Conservation (phyloP, 768 basidiomycete species). For the Russula sp. region DNA sequence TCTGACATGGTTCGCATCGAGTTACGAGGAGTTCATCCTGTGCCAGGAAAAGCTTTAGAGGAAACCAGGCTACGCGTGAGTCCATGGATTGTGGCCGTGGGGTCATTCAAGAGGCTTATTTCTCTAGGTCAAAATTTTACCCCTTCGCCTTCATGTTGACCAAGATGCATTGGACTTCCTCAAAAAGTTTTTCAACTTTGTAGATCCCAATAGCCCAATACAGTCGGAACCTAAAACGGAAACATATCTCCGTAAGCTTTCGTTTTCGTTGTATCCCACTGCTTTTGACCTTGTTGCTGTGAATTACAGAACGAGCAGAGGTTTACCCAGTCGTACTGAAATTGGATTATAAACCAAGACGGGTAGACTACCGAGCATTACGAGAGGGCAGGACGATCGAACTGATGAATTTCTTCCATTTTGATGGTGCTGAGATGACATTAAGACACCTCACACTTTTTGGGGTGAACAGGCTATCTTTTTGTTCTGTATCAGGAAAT, state of each 20-base stretch:
- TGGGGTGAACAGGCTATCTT: constrained; percentile 58
- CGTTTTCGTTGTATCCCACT: not conserved
- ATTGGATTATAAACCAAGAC: constrained; percentile 96
- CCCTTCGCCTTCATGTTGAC: constrained; percentile 90
- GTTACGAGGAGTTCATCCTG: constrained; percentile 69
- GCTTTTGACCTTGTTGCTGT: constrained; percentile 2
- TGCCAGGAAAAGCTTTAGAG: constrained; percentile 60
- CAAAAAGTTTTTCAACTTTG: constrained; percentile 94
- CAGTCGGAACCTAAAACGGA: constrained; percentile 46
- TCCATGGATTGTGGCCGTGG: constrained; percentile 22
- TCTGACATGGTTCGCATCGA: constrained; percentile 94
- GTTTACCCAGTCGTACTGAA: constrained; percentile 94
- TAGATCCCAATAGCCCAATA: constrained; percentile 50
- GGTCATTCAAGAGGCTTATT: constrained; percentile 11
- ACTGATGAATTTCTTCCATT: constrained; percentile 99
- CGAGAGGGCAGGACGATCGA: constrained; percentile 91
- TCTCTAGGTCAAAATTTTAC: constrained; percentile 79
- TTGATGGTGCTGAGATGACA: constrained; percentile 98
- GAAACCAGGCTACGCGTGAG: constrained; percentile 77
- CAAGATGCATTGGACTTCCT: constrained; percentile 98
- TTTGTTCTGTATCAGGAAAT: not conserved
- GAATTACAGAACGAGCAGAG: constrained; percentile 76
- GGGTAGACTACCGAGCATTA: constrained; percentile 90
- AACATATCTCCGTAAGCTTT: constrained; percentile 67
- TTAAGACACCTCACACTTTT: constrained; percentile 86